phyloP scores from a whole-genome alignment of 139 green algal genomes.

The Ettlia oleoabundans region DNA sequence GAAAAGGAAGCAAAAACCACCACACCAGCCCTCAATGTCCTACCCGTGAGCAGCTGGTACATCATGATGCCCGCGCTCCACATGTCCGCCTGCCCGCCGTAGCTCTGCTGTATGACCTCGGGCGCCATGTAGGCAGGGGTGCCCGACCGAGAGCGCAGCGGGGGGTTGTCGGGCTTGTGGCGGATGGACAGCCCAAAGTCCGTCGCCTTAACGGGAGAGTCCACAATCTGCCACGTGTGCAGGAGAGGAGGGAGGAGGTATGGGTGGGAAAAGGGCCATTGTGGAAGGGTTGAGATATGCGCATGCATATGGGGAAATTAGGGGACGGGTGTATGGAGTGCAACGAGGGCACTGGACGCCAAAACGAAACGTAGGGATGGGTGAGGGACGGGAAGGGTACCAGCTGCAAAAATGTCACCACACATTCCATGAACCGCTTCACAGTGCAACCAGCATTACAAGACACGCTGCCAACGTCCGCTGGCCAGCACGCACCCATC shows the following conservation, averaged over 20 bases:
- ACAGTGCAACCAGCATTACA: too few relatives aligned
- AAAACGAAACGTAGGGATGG: too few relatives aligned
- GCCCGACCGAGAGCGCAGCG: conserved; percentile 79
- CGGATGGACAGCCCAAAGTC: conserved; percentile 92
- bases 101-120: conserved; percentile 84
- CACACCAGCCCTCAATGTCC: neutral
- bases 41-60: conserved; percentile 89
- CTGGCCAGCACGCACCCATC: too few relatives aligned
- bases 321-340: too few relatives aligned
- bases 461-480: too few relatives aligned
- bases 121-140: conserved; percentile 93
- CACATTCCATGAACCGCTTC: too few relatives aligned
- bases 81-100: conserved; percentile 81
- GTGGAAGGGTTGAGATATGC: neutral
- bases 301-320: too few relatives aligned
- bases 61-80: conserved; percentile 93
- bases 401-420: too few relatives aligned
- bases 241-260: neutral
- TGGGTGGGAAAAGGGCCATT: neutral
- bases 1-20: neutral
- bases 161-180: conserved; percentile 72
- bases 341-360: too few relatives aligned
- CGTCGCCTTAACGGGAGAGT: conserved; percentile 82
- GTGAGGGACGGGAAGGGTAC: too few relatives aligned
- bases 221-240: conserved; percentile 28